Evolutionary conservation across 2,329 filamentous ascomycete genomes (phyloP).

Genomic region (Orbilia javanica): DNA sequence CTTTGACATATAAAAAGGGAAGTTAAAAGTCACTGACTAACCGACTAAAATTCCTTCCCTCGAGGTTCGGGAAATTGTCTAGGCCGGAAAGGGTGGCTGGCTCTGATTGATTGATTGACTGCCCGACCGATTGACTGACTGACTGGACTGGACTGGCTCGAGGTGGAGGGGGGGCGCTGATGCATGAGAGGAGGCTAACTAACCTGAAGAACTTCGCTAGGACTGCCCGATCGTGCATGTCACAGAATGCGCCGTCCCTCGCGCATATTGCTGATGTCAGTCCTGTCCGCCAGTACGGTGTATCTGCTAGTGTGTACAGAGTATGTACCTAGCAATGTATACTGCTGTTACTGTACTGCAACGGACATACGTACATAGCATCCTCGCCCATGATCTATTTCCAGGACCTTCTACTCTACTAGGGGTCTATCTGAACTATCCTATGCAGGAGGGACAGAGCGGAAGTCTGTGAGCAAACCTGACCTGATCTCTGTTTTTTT

Average conservation of each 20-base stretch:
- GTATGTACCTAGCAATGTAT: background rate
- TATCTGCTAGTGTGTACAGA: background rate
- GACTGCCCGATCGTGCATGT: constrained; percentile 43
- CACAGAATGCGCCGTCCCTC: constrained; percentile 49
- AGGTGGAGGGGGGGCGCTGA: constrained; percentile 13
- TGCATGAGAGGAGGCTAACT: constrained; percentile 14
- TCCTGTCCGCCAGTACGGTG: background rate
- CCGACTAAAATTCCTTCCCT: constrained; percentile 5
- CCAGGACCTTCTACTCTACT: background rate
- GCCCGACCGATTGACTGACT: background rate
- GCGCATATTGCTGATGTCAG: constrained; percentile 13
- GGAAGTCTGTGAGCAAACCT: constrained; percentile 53
- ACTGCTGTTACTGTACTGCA: background rate
- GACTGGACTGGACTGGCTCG: background rate
- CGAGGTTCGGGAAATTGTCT: constrained; percentile 54
- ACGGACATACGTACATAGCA: background rate
- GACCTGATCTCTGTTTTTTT: constrained; percentile 11
- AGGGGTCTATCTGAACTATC: background rate
- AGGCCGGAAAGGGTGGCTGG: constrained; percentile 50
- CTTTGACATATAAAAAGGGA: constrained; percentile 42
- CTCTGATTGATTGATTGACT: constrained; percentile 6
- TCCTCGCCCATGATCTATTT: too few species aligned
- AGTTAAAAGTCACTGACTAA: constrained; percentile 1
- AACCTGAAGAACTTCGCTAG: constrained; percentile 18
- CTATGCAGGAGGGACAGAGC: constrained; percentile 47